phyloP scores from a whole-genome alignment of 2,329 filamentous ascomycete genomes.

The Trichoderma endophyticum region DNA sequence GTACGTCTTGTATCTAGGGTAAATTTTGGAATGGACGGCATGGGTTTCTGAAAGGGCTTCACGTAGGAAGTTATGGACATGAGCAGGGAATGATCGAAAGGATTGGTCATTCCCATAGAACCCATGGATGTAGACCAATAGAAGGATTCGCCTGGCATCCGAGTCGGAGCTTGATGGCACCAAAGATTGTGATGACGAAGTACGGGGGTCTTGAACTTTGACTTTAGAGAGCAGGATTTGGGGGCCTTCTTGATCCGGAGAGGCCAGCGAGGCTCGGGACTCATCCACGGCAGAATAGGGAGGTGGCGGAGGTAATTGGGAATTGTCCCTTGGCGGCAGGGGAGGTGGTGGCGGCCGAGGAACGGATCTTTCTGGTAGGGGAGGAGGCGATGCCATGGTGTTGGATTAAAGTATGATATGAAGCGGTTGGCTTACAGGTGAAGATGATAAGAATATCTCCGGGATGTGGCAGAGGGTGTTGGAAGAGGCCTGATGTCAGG shows the following conservation, averaged over 20 bases:
- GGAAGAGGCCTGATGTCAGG: neutral
- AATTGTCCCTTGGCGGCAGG: neutral
- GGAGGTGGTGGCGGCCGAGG: neutral
- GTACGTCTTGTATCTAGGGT: slow-evolving; percentile 75
- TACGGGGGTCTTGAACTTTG: slow-evolving; percentile 41
- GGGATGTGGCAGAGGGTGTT: neutral
- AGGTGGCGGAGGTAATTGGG: slow-evolving; percentile 7
- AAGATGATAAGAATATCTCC: neutral
- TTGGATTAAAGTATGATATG: neutral
- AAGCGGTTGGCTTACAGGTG: neutral
- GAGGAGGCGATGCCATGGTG: slow-evolving; percentile 12
- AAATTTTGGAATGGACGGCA: slow-evolving; percentile 81
- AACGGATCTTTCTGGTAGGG: neutral
- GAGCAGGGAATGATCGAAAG: slow-evolving; percentile 82
- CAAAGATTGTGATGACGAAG: slow-evolving; percentile 48
- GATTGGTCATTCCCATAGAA: slow-evolving; percentile 87
- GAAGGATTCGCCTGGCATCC: slow-evolving; percentile 52
- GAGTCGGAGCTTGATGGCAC: slow-evolving; percentile 27
- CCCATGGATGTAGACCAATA: slow-evolving; percentile 83
- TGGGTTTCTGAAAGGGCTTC: slow-evolving; percentile 67
- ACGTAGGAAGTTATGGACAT: slow-evolving; percentile 74
- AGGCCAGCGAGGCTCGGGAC: neutral
- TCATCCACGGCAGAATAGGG: slow-evolving; percentile 10
- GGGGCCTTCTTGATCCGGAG: neutral
- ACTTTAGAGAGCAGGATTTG: neutral